Base-by-base conservation (phyloP, 2,329 filamentous ascomycete species). In the Colletotrichum cuscutae region DNA sequence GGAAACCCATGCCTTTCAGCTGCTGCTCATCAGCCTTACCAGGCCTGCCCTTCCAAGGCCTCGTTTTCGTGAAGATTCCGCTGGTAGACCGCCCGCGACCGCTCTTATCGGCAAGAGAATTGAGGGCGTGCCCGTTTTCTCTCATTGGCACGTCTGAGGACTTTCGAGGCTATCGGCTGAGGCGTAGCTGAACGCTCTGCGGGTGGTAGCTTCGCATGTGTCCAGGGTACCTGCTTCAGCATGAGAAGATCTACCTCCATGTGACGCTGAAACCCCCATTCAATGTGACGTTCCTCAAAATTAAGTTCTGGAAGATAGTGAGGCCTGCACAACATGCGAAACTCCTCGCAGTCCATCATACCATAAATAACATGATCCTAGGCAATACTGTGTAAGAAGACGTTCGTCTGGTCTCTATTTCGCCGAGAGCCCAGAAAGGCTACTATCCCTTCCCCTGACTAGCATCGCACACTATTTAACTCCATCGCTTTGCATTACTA, bases 341-440 rank as follows among this genome's bases (percentile, higher is more conserved):
- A 19, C 6, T 37, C 42, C 56, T 26, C n/a, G 35, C 35, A 24
- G 28, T 24, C 22, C 4, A 3, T 32, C 53, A 28, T 7, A n/a
- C n/a, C 49, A 15, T 13, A 58, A 69, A 53, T 52, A n/a, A 53
- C n/a, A 53, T 5, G 42, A 69, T 53, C 53, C 67, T 28, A 28
- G 60, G 12, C 37, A 8, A 22, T 30, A 64, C 32, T n/a, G 5
- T 26, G 26, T 26, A 15, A 30, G 24, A n/a, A 2, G 4, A 5
- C 11, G 15, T 42, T 42, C 5, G 3, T 37, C 28, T 65, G 26
- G 24, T 59, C 37, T 35, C n/a, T 1, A 13, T 15, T 19, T 13
- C 2, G 15, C 35, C 19, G 3, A 35, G 1, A 9, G 42, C 42
- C 37, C 7, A 61, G 5, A 4, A 24, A 28, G 6, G 7, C 13